Evolutionary conservation across 441 rosid species (phyloP).

Genomic region (Bocquillonia castaneifolia): DNA sequence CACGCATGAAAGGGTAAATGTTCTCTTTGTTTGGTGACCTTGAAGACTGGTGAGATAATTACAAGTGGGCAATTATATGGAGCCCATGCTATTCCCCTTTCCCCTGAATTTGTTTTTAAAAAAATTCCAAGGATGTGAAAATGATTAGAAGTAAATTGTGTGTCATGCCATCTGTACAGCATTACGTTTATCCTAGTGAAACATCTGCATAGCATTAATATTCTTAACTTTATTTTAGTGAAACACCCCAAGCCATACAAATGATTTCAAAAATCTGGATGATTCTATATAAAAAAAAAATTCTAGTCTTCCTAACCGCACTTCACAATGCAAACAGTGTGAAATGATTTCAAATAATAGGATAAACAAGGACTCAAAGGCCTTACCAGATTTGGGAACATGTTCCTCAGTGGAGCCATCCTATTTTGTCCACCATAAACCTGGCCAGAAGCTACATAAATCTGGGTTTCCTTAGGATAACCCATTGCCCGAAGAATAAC

Average conservation of each 20-base stretch:
- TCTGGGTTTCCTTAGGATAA: slow-evolving; percentile 94
- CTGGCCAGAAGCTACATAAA: slow-evolving; percentile 98
- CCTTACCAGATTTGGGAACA: slow-evolving; percentile 91
- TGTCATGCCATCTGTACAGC: not conserved
- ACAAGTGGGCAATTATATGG: not conserved
- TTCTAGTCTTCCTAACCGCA: not conserved
- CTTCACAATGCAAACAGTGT: not conserved
- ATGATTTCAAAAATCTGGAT: not conserved
- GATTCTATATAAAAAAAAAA: not conserved
- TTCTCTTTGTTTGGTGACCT: not conserved
- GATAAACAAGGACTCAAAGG: slow-evolving; percentile 1
- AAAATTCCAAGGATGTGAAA: slow-evolving; percentile 9
- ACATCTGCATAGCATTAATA: not conserved
- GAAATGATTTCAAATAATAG: slow-evolving; percentile 2
- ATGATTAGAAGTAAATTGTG: not conserved
- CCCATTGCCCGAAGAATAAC: slow-evolving; percentile 97
- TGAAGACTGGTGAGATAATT: not conserved
- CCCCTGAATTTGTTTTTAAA: too few relatives aligned
- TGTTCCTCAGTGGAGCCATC: slow-evolving; percentile 96
- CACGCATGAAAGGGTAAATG: not conserved
- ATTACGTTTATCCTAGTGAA: not conserved
- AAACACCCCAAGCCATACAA: not conserved
- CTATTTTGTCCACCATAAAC: slow-evolving; percentile 98
- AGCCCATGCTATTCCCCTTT: not conserved
- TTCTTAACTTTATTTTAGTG: not conserved